A percentile compares a stretch with the other conserved stretches of the same genome.
Conservation (phyloP, 2,329 filamentous ascomycete genomes). For the Alternaria postmessia region DNA sequence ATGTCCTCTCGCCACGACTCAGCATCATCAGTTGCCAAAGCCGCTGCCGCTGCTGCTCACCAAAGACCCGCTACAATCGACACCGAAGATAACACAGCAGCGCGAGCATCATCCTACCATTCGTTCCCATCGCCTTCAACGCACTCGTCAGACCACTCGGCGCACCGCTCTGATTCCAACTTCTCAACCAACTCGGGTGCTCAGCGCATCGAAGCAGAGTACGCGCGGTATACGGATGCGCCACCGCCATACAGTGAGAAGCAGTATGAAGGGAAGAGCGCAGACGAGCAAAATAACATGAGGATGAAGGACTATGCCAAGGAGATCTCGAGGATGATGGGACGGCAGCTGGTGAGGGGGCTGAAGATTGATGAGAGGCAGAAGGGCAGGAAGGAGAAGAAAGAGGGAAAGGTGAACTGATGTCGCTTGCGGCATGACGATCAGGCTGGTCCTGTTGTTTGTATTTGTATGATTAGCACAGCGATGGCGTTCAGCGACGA, state of each 20-base stretch:
- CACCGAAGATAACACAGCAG: background rate
- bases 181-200: conserved; percentile 10
- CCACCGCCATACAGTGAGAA: conserved; percentile 32
- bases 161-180: conserved; percentile 14
- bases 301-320: conserved; percentile 36
- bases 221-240: conserved; percentile 29
- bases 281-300: conserved; percentile 33
- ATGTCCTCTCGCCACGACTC: conserved; percentile 27
- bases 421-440: background rate
- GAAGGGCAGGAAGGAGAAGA: conserved; percentile 8
- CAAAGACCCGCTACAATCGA: background rate
- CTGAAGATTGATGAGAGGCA: conserved; percentile 27
- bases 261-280: conserved; percentile 35
- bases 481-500: conserved; percentile 6
- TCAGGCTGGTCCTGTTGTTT: conserved; percentile 3
- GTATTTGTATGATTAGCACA: conserved; percentile 9
- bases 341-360: conserved; percentile 31
- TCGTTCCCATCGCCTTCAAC: conserved; percentile 24
- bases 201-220: conserved; percentile 26
- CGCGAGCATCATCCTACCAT: conserved; percentile 11
- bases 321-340: conserved; percentile 40
- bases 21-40: conserved; percentile 24
- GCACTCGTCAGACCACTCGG: conserved; percentile 11
- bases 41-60: background rate
- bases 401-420: conserved; percentile 1